Evolutionary conservation across 371 early-diverging fungal genomes (phyloP), one percentile per base, ranked within the genome.

Genomic region (Apophysomyces sp.): DNA sequence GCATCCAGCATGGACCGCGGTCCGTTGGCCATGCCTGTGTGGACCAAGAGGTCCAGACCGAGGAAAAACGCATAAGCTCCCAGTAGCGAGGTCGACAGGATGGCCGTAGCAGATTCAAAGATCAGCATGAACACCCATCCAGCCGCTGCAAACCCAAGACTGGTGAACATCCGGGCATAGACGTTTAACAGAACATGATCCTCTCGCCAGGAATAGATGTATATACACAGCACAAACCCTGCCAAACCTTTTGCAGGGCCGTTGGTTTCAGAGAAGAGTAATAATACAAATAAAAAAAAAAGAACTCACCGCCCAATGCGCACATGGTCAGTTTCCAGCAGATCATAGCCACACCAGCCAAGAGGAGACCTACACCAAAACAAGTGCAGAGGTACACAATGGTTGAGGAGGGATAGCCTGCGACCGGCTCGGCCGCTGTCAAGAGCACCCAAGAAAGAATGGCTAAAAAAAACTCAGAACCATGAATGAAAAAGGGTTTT

Each of bases 181-280:
- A 68, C 58, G 36, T 73, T 73, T 21, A 55, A 61, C 2, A 80
- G 53, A 15, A 78, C 49, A 30, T 72, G 66, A 15, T 77, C 71
- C 2, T 62, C 61, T 52, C 55, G 55, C 80, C 80, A 82, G 3
- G 69, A 62, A 40, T 71, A 72, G 18, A 78, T 51, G 53, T 62
- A 82, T 0, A 80, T 58, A 3, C 77, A 61, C 1, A 82, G 40
- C 9, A 68, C 18, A 18, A 65, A 66, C 9, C 74, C 76, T 8
- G 65, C 65, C 26, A 68, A n/a, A 0, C 40, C 72, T 71, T 27
- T 37, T 8, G n/a, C n/a, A n/a, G 5, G 21, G 15, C 32, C 16
- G 28, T 53, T 52, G 21, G 37, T 31, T 2, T 5, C 9, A 5
- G 27, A 44, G n/a, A 15, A 57, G 29, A 9, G 21, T 32, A 24